Evolutionary conservation across 441 rosid genomes (phyloP).

Genomic region (Euphorbia schlechtendalii): DNA sequence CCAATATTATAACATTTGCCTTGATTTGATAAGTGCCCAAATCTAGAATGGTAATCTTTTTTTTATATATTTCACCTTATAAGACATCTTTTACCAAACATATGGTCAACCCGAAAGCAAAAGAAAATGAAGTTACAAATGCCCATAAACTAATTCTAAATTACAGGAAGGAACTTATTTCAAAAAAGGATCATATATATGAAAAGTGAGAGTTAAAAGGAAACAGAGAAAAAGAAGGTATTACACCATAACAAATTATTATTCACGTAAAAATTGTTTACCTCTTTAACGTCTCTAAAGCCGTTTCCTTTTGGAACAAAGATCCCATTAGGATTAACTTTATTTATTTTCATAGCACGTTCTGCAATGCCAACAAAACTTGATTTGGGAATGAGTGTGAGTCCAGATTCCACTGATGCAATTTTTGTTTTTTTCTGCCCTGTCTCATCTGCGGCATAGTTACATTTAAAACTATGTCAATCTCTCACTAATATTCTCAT

Average conservation of each 20-base stretch:
- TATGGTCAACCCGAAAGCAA: constrained; percentile 57
- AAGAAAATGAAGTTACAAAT: constrained; percentile 17
- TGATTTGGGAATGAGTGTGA: constrained; percentile 37
- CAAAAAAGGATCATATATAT: background rate
- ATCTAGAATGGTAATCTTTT: constrained; percentile 33
- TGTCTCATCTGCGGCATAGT: constrained; percentile 20
- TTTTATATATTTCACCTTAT: constrained; percentile 61
- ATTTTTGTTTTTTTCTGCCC: constrained; percentile 51
- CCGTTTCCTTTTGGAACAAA: constrained; percentile 37
- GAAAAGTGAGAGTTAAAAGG: background rate
- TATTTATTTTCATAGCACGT: constrained; percentile 46
- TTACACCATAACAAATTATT: background rate
- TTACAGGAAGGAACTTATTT: background rate
- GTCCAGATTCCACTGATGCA: constrained; percentile 34
- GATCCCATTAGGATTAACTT: constrained; percentile 40
- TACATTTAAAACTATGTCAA: background rate
- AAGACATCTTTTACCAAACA: constrained; percentile 34
- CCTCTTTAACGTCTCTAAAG: constrained; percentile 52
- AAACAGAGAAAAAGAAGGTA: constrained; percentile 6
- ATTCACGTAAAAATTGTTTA: constrained; percentile 20
- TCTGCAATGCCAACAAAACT: constrained; percentile 43
- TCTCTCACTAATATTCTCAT: background rate
- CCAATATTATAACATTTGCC: constrained; percentile 72
- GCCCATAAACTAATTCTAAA: constrained; percentile 2
- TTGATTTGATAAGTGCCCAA: constrained; percentile 29